Evolutionary conservation across 257 asterid species (phyloP).

Genomic region (Penstemon barbatus): DNA sequence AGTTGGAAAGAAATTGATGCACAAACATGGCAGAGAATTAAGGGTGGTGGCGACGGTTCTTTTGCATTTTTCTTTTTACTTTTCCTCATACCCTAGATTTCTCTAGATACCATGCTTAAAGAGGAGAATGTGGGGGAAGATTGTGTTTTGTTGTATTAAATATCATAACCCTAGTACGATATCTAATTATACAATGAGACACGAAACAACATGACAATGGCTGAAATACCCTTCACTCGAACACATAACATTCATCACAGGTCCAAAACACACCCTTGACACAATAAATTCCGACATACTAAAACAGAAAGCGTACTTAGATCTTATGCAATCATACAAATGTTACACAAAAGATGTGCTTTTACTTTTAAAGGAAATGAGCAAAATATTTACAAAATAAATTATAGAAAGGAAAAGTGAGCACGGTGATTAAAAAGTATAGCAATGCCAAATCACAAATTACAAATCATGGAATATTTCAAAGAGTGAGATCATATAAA

Average conservation of each 20-base stretch:
- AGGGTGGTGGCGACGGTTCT: too few species aligned
- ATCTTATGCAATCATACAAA: slow-evolving; percentile 3
- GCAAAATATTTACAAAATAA: slow-evolving; percentile 11
- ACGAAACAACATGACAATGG: too few species aligned
- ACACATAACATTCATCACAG: neutral
- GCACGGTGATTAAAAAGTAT: neutral
- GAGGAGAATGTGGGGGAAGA: too few species aligned
- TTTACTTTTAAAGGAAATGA: slow-evolving; percentile 12
- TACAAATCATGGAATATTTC: neutral
- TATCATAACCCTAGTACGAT: too few species aligned
- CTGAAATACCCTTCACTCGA: too few species aligned
- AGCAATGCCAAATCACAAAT: slow-evolving; percentile 1
- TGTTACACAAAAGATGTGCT: slow-evolving; percentile 5
- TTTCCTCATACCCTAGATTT: too few species aligned
- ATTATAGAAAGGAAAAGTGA: neutral
- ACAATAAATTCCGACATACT: slow-evolving; percentile 2
- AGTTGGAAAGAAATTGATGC: too few species aligned
- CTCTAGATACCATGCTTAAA: too few species aligned
- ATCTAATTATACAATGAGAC: too few species aligned
- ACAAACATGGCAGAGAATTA: too few species aligned
- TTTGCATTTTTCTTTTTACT: too few species aligned
- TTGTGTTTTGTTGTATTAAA: too few species aligned
- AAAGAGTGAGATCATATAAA: slow-evolving; percentile 7
- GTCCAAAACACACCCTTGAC: slow-evolving; percentile 17
- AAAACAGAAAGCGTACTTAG: neutral